Evolutionary conservation across 2,329 filamentous ascomycete genomes (phyloP).

Genomic region (Xylaria sp.): DNA sequence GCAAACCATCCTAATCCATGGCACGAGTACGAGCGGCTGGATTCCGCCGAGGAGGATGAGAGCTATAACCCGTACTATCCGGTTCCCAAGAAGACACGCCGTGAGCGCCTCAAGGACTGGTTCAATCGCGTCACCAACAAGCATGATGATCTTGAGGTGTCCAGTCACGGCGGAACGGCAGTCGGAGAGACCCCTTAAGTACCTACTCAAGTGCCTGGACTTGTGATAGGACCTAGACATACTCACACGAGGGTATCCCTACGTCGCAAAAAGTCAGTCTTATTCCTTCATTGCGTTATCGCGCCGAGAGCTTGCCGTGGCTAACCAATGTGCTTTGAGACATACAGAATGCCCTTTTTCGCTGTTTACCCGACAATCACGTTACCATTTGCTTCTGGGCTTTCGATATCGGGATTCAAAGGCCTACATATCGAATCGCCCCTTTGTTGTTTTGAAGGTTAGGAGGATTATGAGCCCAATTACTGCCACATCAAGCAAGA

Average conservation of each 20-base stretch:
- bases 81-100: background rate
- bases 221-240: background rate
- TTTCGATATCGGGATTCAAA: background rate
- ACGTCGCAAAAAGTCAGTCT: background rate
- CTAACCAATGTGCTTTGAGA: background rate
- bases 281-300: background rate
- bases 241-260: background rate
- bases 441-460: too few relatives aligned
- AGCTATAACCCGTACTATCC: background rate
- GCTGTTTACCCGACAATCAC: background rate
- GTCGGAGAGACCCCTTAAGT: too few relatives aligned
- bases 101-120: background rate
- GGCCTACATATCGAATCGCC: too few relatives aligned
- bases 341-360: background rate
- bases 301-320: background rate
- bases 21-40: conserved; percentile 6
- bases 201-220: background rate
- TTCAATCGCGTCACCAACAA: background rate
- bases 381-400: too few relatives aligned
- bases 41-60: conserved; percentile 6
- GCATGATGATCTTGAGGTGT: background rate
- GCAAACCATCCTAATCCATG: conserved; percentile 1
- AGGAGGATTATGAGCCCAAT: too few relatives aligned
- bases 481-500: too few relatives aligned
- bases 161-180: too few relatives aligned